Percentiles rank a stretch among this genome's conserved stretches.
Conservation (phyloP, 1,284 basidiomycete genomes). For the Cutaneotrichosporon sp. region DNA sequence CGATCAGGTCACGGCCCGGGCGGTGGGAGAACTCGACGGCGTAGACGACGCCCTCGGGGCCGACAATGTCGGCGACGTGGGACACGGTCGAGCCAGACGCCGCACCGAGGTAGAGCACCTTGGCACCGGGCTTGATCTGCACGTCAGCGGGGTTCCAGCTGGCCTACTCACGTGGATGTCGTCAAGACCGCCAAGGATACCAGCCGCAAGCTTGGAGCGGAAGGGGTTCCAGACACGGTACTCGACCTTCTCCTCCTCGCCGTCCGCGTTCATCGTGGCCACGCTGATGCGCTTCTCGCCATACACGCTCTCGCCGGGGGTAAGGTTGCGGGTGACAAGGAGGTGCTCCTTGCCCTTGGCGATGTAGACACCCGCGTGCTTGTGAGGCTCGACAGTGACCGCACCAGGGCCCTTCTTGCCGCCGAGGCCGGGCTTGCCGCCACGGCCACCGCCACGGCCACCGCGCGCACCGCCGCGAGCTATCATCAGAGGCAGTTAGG, state of each 20-base stretch:
- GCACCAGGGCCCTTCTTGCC: constrained; percentile 77
- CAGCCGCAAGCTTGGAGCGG: constrained; percentile 94
- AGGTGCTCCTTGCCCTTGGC: constrained; percentile 92
- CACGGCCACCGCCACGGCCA: constrained; percentile 55
- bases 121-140: constrained; percentile 83
- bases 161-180: constrained; percentile 67
- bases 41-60: constrained; percentile 95
- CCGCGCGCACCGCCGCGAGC: constrained; percentile 46
- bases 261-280: constrained; percentile 65
- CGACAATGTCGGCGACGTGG: constrained; percentile 98
- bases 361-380: constrained; percentile 90
- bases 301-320: constrained; percentile 96
- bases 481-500: constrained; percentile 15
- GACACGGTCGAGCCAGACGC: constrained; percentile 93
- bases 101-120: constrained; percentile 97
- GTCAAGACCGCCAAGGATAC: constrained; percentile 94
- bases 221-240: constrained; percentile 99
- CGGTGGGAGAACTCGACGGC: constrained; percentile 98
- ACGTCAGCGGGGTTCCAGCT: too few species aligned
- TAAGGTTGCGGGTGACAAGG: constrained; percentile 96
- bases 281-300: constrained; percentile 95
- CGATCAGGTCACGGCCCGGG: constrained; percentile 95
- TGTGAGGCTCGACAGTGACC: constrained; percentile 91
- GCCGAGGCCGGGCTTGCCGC: constrained; percentile 57
- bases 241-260: constrained; percentile 80